Base-by-base conservation (phyloP, 2,329 filamentous ascomycete species). In the Mycocentrospora acerina region DNA sequence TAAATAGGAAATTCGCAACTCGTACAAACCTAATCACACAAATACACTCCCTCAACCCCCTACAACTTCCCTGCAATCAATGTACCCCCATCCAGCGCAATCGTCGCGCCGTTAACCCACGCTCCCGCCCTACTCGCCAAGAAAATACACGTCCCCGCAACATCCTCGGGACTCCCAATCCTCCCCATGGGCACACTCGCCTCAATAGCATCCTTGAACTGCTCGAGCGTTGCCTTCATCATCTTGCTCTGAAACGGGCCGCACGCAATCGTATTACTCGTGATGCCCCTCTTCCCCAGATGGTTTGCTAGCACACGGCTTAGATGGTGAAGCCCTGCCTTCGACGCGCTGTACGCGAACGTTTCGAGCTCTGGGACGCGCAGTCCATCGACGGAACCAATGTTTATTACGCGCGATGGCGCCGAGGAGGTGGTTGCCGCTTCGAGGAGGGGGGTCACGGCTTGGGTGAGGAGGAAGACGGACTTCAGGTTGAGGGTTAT, bases 161-260 rank as follows among this genome's bases (percentile, higher is more conserved):
- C 81, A 62, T 90, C 86, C 59, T 82, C 69, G 1, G 82, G 78
- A 13, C 69, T 76, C 0, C 86, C 86, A 53, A 88, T 85, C 22
- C 86, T 70, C 0, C 79, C 77, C 50, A 88, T 58, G 8, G 86
- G 86, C 43, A 85, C 81, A 3, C 81, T 75, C 0, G 66, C 69
- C 40, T 74, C 72, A 50, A 86, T 82, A 6, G 63, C 62, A 4
- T 79, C 77, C 32, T 76, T 71, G 41, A 76, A 76, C 22, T 81
- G 73, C 39, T 79, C 69, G 53, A 84, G 75, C 67, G 85, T 87
- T 2, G 79, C 76, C 26, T 82, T 83, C 85, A 87, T 88, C 77
- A 87, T 85, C 57, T 82, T 85, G 13, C 82, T 83, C 48, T 82
- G 74, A 44, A 85, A 86, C 3, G 85, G 84, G 3, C 85, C 85